phyloP scores from a whole-genome alignment of 2,329 filamentous ascomycete genomes.

The Cordyceps sp. region DNA sequence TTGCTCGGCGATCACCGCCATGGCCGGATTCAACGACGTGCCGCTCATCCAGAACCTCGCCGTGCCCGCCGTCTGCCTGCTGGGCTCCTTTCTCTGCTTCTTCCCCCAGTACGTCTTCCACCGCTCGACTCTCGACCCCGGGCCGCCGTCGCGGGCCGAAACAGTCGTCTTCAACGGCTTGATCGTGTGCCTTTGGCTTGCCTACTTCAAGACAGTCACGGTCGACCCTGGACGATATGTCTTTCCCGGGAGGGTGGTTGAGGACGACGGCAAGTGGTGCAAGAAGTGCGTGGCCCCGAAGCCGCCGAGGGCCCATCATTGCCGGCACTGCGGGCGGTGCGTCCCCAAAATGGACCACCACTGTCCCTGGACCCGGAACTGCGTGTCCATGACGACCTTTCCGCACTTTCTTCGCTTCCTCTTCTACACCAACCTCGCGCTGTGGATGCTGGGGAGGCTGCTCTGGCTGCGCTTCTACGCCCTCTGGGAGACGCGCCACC shows the following conservation, averaged over 20 bases:
- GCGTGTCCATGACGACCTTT: constrained; percentile 66
- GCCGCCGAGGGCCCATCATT: constrained; percentile 67
- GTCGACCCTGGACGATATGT: constrained; percentile 39
- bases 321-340: constrained; percentile 57
- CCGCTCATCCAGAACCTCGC: constrained; percentile 37
- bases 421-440: constrained; percentile 46
- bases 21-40: constrained; percentile 25
- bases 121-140: constrained; percentile 36
- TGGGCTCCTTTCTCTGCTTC: constrained; percentile 57
- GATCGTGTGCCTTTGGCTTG: constrained; percentile 47
- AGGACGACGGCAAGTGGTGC: constrained; percentile 43
- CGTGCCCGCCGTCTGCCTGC: constrained; percentile 47
- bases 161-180: constrained; percentile 48
- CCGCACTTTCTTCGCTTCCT: constrained; percentile 73
- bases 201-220: constrained; percentile 46
- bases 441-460: constrained; percentile 44
- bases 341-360: constrained; percentile 76
- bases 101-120: constrained; percentile 56
- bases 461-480: constrained; percentile 40
- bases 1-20: constrained; percentile 6
- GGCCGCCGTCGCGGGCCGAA: constrained; percentile 40
- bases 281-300: constrained; percentile 60
- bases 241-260: constrained; percentile 21
- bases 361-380: constrained; percentile 74
- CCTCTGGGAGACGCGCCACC: constrained; percentile 47